Evolutionary conservation across 495 filamentous ascomycete genomes (phyloP).

Genomic region (Aspergillus panamensis): DNA sequence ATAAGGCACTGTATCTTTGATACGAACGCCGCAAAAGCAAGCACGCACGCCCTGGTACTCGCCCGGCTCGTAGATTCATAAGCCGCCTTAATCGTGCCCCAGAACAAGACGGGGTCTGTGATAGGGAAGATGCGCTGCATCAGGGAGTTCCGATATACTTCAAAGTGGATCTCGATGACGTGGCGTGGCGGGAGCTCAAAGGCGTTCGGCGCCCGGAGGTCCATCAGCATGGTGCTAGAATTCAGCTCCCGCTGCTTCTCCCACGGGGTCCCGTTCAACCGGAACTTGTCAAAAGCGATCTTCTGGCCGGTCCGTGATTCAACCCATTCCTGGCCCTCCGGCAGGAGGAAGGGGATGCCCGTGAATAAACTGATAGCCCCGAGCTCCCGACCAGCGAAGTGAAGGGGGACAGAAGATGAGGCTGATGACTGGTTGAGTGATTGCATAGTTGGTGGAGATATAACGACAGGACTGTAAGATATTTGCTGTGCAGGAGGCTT

Average conservation of each 20-base stretch:
- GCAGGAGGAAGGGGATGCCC: constrained; percentile 45
- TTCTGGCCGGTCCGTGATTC: constrained; percentile 43
- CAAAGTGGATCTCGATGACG: constrained; percentile 22
- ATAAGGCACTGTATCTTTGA: constrained; percentile 25
- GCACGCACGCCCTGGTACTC: constrained; percentile 39
- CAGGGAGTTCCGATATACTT: constrained; percentile 24
- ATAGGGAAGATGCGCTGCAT: constrained; percentile 45
- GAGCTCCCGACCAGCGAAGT: constrained; percentile 48
- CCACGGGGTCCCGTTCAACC: constrained; percentile 32
- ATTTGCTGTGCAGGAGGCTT: background rate
- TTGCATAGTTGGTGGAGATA: background rate
- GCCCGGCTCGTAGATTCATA: constrained; percentile 31
- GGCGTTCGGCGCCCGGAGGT: constrained; percentile 19
- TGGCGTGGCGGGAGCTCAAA: constrained; percentile 32
- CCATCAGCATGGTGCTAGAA: constrained; percentile 25
- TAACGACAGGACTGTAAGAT: background rate
- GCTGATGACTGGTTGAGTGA: constrained; percentile 16
- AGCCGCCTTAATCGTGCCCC: constrained; percentile 38
- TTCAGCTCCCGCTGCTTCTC: constrained; percentile 33
- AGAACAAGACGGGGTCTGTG: constrained; percentile 39
- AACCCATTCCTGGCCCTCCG: constrained; percentile 46
- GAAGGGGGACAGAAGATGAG: constrained; percentile 39
- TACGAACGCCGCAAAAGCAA: constrained; percentile 44
- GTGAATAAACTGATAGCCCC: constrained; percentile 45
- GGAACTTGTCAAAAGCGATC: constrained; percentile 36